Percentiles rank a stretch among this genome's conserved stretches.
Evolutionary conservation across 1,284 basidiomycete genomes (phyloP).

Genomic region (Cutaneotrichosporon mucoides): DNA sequence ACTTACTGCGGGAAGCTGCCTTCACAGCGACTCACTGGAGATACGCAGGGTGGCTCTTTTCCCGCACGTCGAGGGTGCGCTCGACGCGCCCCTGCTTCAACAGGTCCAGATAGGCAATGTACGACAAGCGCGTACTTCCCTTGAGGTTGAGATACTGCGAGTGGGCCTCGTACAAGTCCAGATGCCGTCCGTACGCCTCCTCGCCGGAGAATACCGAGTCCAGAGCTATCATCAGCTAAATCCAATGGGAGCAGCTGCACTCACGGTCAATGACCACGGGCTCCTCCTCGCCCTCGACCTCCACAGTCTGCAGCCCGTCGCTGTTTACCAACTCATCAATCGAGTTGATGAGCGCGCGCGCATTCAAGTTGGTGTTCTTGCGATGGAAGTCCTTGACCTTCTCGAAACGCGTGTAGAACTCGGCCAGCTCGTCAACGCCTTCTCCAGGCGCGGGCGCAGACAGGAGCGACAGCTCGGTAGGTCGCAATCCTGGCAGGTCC

Average conservation of each 20-base stretch:
- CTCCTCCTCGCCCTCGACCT: constrained; percentile 62
- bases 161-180: constrained; percentile 88
- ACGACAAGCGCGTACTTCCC: constrained; percentile 70
- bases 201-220: constrained; percentile 91
- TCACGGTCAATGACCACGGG: constrained; percentile 56
- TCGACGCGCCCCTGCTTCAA: constrained; percentile 54
- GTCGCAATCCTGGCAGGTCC: constrained; percentile 60
- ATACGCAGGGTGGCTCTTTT: constrained; percentile 69
- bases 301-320: constrained; percentile 43
- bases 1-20: no score
- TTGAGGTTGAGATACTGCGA: constrained; percentile 86
- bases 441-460: constrained; percentile 52
- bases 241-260: constrained; percentile 47
- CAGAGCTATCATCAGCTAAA: constrained; percentile 57
- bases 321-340: constrained; percentile 62
- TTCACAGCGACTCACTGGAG: constrained; percentile 63
- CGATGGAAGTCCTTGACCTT: constrained; percentile 93
- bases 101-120: constrained; percentile 86
- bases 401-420: constrained; percentile 90
- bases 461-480: constrained; percentile 43
- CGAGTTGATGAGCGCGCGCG: constrained; percentile 74
- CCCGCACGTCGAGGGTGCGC: constrained; percentile 67
- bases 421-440: constrained; percentile 67
- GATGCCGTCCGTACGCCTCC: constrained; percentile 88
- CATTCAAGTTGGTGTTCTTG: constrained; percentile 84